Conservation (phyloP, 1,284 basidiomycete species). For the Cutaneotrichosporon sp. region DNA sequence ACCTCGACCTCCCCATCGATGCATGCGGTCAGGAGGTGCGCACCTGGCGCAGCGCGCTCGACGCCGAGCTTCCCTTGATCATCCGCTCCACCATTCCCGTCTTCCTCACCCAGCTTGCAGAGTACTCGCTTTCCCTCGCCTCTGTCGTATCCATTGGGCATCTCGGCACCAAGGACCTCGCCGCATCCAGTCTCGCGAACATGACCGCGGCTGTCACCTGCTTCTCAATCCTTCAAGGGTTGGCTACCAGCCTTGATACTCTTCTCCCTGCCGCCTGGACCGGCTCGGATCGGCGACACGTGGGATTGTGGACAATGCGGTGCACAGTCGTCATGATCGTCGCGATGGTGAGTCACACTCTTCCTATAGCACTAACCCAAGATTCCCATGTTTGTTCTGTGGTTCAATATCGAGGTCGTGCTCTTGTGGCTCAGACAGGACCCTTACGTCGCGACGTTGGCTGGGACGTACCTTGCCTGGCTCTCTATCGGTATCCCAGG, state of each 20-base stretch:
- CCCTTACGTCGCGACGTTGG: conserved; percentile 75
- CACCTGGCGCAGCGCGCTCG: conserved; percentile 13
- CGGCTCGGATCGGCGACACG: conserved; percentile 72
- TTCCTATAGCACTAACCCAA: conserved; percentile 55
- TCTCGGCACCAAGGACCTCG: conserved; percentile 67
- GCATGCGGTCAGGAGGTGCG: conserved; percentile 23
- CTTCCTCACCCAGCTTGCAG: conserved; percentile 52
- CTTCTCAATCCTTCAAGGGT: conserved; percentile 76
- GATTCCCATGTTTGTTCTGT: conserved; percentile 55
- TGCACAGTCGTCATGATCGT: conserved; percentile 70
- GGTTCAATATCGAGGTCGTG: conserved; percentile 78
- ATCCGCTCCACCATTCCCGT: conserved; percentile 44
- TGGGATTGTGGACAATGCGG: conserved; percentile 86
- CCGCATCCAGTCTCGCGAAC: conserved; percentile 59
- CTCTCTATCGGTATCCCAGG: conserved; percentile 81
- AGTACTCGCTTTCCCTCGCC: conserved; percentile 53
- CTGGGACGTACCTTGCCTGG: conserved; percentile 73
- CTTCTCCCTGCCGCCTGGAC: conserved; percentile 90
- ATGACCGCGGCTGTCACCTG: conserved; percentile 55
- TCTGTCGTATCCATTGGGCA: conserved; percentile 76
- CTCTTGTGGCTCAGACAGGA: conserved; percentile 77
- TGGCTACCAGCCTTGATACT: conserved; percentile 81
- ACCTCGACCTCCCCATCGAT: conserved; percentile 47
- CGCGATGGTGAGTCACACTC: conserved; percentile 50
- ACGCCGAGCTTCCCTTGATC: conserved; percentile 46